phyloP scores from a whole-genome alignment of 495 filamentous ascomycete genomes.

The Niebla homalea region DNA sequence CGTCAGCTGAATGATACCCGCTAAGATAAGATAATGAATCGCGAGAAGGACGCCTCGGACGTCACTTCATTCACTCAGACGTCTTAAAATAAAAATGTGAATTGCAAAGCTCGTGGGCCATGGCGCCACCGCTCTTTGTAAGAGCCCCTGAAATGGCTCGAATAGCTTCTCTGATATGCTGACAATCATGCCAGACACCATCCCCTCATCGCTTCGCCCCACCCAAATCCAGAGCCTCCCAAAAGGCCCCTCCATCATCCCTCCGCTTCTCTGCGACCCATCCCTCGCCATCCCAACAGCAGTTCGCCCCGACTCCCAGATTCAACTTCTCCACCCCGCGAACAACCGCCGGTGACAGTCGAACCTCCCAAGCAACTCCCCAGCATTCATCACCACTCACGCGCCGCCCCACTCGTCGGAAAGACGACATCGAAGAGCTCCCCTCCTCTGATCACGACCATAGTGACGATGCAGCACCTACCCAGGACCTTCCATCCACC shows the following conservation, averaged over 20 bases:
- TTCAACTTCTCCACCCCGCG: not conserved
- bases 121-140: too few species aligned
- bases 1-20: too few species aligned
- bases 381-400: not conserved
- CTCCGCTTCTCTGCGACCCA: not conserved
- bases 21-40: too few species aligned
- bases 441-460: not conserved
- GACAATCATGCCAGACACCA: not conserved
- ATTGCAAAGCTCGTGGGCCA: too few species aligned
- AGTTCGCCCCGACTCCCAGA: not conserved
- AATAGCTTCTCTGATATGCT: too few species aligned
- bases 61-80: too few species aligned
- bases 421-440: conserved; percentile 1
- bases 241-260: not conserved
- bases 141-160: too few species aligned
- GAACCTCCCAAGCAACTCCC: not conserved
- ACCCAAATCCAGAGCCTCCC: not conserved
- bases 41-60: too few species aligned
- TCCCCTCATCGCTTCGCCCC: not conserved
- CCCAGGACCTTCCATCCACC: not conserved
- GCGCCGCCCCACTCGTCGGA: not conserved
- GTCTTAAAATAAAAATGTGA: too few species aligned
- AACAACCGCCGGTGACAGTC: not conserved
- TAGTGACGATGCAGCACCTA: too few species aligned
- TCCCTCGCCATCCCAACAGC: not conserved